Conservation (phyloP, 2,329 filamentous ascomycete genomes). For the Alternaria sp. region DNA sequence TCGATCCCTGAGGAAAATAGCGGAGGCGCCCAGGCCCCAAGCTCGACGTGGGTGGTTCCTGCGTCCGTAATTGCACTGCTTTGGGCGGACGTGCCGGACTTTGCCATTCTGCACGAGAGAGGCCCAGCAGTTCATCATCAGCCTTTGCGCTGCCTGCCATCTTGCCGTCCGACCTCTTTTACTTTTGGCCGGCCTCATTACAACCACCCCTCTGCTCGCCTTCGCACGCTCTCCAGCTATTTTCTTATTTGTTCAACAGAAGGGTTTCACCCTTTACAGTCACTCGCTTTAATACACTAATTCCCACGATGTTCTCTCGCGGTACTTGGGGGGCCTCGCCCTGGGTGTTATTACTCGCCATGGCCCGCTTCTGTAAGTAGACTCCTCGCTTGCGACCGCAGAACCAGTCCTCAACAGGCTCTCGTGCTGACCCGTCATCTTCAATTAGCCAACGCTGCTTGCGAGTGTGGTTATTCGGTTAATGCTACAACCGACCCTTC, state of each 20-base stretch:
- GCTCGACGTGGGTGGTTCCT: conserved; percentile 21
- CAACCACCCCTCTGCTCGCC: conserved; percentile 18
- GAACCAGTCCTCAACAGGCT: neutral
- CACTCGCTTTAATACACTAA: conserved; percentile 31
- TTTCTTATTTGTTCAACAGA: conserved; percentile 24
- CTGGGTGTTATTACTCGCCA: conserved; percentile 39
- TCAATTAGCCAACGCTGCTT: conserved; percentile 57
- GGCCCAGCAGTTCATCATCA: conserved; percentile 21
- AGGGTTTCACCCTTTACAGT: conserved; percentile 21
- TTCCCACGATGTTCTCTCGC: conserved; percentile 27
- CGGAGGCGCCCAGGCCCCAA: conserved; percentile 12
- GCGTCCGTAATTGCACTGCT: conserved; percentile 17
- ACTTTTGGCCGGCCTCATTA: conserved; percentile 12
- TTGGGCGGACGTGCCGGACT: conserved; percentile 20
- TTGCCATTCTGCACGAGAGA: conserved; percentile 13
- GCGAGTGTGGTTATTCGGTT: conserved; percentile 76
- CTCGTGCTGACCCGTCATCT: conserved; percentile 19
- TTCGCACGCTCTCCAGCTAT: conserved; percentile 22
- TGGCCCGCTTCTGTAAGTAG: conserved; percentile 44
- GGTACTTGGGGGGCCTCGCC: conserved; percentile 35
- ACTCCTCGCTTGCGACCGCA: neutral
- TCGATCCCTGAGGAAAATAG: conserved; percentile 18
- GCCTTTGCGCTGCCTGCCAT: conserved; percentile 13
- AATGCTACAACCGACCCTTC: conserved; percentile 53
- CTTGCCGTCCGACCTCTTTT: conserved; percentile 9